Conservation (phyloP, 179 eudicot species). For the Vitellaria paradoxa region DNA sequence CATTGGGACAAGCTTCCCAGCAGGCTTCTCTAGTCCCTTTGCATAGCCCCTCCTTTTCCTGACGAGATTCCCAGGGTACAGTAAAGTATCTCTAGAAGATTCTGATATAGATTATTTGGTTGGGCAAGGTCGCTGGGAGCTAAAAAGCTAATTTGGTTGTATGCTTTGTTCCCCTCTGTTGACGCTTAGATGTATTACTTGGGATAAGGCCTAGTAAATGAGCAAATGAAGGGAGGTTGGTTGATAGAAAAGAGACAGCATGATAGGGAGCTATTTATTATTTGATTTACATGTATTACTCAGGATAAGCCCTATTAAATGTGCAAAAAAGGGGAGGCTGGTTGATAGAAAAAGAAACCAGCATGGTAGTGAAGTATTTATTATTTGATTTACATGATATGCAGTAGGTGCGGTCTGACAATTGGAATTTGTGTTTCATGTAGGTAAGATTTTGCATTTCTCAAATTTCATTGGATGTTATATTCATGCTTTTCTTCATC, state of each 20-base stretch:
- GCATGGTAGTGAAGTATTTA: not conserved
- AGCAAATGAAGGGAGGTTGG: not conserved
- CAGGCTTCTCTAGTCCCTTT: too few relatives aligned
- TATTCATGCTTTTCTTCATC: constrained; percentile 35
- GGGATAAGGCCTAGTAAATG: not conserved
- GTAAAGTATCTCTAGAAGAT: too few relatives aligned
- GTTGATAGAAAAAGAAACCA: not conserved
- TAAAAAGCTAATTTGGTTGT: too few relatives aligned
- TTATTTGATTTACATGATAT: not conserved
- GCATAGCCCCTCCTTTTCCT: too few relatives aligned
- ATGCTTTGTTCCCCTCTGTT: not conserved
- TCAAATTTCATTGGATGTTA: constrained; percentile 33
- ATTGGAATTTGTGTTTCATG: constrained; percentile 16
- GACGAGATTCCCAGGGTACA: too few relatives aligned
- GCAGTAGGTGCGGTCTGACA: not conserved
- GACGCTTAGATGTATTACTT: not conserved
- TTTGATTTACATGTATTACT: too few relatives aligned
- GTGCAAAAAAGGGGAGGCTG: not conserved
- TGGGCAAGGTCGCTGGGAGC: too few relatives aligned
- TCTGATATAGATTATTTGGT: too few relatives aligned
- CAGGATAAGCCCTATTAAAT: too few relatives aligned
- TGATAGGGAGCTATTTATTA: too few relatives aligned
- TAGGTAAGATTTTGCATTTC: constrained; percentile 39
- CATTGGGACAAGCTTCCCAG: too few relatives aligned
- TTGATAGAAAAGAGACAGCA: too few relatives aligned